Conservation (phyloP, 208 protist genomes). For the Kentomonas sorsogonicus region DNA sequence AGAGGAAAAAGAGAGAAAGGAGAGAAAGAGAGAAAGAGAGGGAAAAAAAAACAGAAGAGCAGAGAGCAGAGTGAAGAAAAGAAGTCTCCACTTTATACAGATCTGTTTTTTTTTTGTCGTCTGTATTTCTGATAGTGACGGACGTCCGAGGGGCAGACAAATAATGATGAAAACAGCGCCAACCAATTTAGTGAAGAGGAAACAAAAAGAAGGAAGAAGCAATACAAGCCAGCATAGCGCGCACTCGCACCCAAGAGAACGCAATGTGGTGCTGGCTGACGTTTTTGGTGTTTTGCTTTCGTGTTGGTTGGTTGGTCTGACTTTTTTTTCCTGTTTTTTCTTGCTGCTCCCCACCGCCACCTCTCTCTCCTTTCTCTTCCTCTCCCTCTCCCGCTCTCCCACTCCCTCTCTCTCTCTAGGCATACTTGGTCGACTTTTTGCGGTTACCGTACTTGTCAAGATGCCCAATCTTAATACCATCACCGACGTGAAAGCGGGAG, state of each 20-base stretch:
- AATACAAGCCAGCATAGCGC: too few relatives aligned
- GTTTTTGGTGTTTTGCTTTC: too few relatives aligned
- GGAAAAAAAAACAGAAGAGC: slow-evolving; percentile 13
- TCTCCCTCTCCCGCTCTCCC: too few relatives aligned
- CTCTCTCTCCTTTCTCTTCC: background rate
- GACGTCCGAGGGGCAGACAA: too few relatives aligned
- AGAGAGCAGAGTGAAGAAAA: slow-evolving; percentile 2
- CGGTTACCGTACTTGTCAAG: slow-evolving; percentile 62
- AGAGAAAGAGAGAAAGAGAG: slow-evolving; percentile 3
- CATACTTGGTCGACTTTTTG: slow-evolving; percentile 29
- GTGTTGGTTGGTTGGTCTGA: too few relatives aligned
- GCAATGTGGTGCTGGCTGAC: too few relatives aligned
- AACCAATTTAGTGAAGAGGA: background rate
- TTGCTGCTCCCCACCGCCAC: background rate
- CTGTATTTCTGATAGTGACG: too few relatives aligned
- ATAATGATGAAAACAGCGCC: too few relatives aligned
- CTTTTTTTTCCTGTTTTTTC: background rate
- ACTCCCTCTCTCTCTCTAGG: slow-evolving; percentile 8
- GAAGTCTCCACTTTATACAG: slow-evolving; percentile 1
- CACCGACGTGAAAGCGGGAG: slow-evolving; percentile 24
- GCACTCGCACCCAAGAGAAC: too few relatives aligned
- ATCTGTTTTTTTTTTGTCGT: background rate
- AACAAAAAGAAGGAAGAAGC: background rate
- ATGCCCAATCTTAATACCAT: slow-evolving; percentile 69
- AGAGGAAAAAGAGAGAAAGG: slow-evolving; percentile 5